phyloP scores from a whole-genome alignment of 2,329 filamentous ascomycete species.

The Diaporthe sp. region DNA sequence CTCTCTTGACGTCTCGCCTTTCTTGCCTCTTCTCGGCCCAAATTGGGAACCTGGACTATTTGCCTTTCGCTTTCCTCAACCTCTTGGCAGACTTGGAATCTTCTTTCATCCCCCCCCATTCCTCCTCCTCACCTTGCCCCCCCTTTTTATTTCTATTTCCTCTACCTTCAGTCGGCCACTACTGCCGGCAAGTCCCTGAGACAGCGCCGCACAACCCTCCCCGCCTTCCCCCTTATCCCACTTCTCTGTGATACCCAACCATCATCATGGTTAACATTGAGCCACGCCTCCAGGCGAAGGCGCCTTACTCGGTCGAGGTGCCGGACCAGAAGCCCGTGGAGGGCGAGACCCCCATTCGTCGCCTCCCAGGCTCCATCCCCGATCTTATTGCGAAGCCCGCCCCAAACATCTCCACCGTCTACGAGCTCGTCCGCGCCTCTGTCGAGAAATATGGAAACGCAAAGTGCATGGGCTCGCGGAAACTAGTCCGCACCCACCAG shows the following conservation, averaged over 20 bases:
- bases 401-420: conserved; percentile 77
- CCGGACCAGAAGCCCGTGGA: conserved; percentile 72
- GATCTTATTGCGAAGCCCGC: conserved; percentile 71
- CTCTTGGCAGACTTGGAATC: conserved; percentile 27
- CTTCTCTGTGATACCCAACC: conserved; percentile 32
- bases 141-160: not conserved
- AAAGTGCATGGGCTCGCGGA: conserved; percentile 77
- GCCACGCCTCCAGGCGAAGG: conserved; percentile 65
- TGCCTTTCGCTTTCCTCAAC: conserved; percentile 28
- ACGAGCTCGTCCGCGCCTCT: conserved; percentile 79
- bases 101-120: conserved; percentile 2
- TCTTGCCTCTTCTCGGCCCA: conserved; percentile 12
- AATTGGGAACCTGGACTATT: conserved; percentile 21
- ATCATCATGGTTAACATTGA: conserved; percentile 34
- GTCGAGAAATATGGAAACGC: conserved; percentile 75
- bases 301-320: conserved; percentile 77
- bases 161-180: not conserved
- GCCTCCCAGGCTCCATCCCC: conserved; percentile 72
- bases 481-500: conserved; percentile 80
- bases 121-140: not conserved
- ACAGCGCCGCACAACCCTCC: not conserved
- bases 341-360: conserved; percentile 82
- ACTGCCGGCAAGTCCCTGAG: not conserved
- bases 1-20: conserved; percentile 27
- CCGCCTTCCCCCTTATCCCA: not conserved